These are phyloP conservation scores for Medakamo hakoo DNA, from an alignment of 139 green algal species.

Conservation along the genomic window DNA sequence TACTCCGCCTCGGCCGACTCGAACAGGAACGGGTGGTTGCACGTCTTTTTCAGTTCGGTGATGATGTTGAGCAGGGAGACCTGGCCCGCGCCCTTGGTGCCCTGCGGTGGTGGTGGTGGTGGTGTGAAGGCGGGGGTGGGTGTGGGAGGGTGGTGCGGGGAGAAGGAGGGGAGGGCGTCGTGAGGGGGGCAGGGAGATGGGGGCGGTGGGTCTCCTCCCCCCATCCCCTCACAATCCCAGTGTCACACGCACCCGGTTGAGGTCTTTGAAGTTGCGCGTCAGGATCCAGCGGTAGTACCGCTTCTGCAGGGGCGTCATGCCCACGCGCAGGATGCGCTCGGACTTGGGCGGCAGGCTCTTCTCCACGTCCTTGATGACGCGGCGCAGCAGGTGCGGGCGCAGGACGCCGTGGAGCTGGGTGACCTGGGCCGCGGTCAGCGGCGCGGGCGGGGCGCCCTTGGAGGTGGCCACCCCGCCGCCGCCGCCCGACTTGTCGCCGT, in stretches of 20 bases:
- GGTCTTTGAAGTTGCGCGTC: conserved; percentile 76
- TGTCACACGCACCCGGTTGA: conserved; percentile 65
- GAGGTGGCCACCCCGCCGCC: too few species aligned
- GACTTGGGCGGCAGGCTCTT: conserved; percentile 74
- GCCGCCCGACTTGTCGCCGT: not conserved
- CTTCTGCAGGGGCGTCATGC: conserved; percentile 83
- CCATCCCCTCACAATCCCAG: not conserved
- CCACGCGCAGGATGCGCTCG: conserved; percentile 75
- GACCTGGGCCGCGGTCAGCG: conserved; percentile 26
- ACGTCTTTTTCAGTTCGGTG: conserved; percentile 85
- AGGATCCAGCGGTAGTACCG: conserved; percentile 97
- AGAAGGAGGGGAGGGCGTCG: too few species aligned
- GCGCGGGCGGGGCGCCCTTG: too few species aligned
- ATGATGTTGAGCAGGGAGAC: conserved; percentile 81
- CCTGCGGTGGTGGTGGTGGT: too few species aligned
- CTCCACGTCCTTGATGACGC: conserved; percentile 92
- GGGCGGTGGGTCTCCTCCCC: not conserved
- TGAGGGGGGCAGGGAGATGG: not conserved
- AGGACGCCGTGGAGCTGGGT: conserved; percentile 59
- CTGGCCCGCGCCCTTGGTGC: conserved; percentile 16
- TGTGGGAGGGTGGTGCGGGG: too few species aligned
- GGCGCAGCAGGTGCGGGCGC: conserved; percentile 67
- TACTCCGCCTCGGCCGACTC: conserved; percentile 13
- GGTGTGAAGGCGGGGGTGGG: too few species aligned
- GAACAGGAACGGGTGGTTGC: conserved; percentile 60